These are phyloP conservation scores for Carpediemonas membranifera DNA, from an alignment of 78 protist genomes.

Conservation along the genomic window DNA sequence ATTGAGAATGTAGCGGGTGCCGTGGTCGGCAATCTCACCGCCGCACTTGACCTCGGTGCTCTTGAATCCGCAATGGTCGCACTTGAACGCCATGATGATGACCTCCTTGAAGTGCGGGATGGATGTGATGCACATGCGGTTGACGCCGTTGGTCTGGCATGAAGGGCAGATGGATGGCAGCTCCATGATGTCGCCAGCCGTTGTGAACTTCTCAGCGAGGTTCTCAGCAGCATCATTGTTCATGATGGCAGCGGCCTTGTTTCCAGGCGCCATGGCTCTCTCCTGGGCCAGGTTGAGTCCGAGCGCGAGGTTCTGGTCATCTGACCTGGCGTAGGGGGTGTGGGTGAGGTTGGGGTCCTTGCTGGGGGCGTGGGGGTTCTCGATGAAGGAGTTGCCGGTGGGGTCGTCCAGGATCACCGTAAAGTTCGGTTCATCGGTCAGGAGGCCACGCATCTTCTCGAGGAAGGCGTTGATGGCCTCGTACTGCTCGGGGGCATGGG, in stretches of 20 bases:
- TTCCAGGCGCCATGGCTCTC: too few relatives aligned
- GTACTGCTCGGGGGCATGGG: not conserved
- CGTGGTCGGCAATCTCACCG: constrained; percentile 59
- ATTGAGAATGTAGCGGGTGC: constrained; percentile 35
- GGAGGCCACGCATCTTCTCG: too few relatives aligned
- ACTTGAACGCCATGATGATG: constrained; percentile 56
- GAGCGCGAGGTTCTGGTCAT: constrained; percentile 61
- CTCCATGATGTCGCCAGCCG: not conserved
- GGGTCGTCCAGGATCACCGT: constrained; percentile 72
- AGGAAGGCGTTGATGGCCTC: too few relatives aligned
- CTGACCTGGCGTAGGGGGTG: constrained; percentile 58
- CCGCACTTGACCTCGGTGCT: constrained; percentile 64
- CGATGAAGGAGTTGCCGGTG: constrained; percentile 44
- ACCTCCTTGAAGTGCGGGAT: constrained; percentile 78
- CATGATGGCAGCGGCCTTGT: not conserved
- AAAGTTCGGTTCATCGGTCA: too few relatives aligned
- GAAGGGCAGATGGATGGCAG: constrained; percentile 8
- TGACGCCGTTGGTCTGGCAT: constrained; percentile 48
- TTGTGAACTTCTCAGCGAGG: not conserved
- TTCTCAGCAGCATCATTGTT: constrained; percentile 1
- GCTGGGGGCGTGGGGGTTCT: constrained; percentile 4
- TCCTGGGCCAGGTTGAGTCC: too few relatives aligned
- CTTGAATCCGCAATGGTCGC: constrained; percentile 68
- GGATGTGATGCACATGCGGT: constrained; percentile 52
- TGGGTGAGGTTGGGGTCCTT: constrained; percentile 46